Percentiles rank a stretch among this genome's conserved stretches.
phyloP scores from a whole-genome alignment of 2,329 filamentous ascomycete genomes.

The Paecilomyces formosus region DNA sequence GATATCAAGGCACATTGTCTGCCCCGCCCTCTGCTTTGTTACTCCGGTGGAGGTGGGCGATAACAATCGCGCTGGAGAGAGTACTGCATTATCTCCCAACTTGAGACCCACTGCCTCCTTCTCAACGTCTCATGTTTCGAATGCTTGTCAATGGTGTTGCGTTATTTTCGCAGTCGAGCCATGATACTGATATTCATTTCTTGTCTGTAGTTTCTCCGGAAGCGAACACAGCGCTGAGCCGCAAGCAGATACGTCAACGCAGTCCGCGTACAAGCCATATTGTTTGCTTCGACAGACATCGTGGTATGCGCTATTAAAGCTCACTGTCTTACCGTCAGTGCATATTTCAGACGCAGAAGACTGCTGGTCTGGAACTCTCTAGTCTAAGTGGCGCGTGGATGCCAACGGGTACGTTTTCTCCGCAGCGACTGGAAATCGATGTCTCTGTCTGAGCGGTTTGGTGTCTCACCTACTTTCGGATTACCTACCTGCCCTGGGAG shows the following conservation, averaged over 20 bases:
- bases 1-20: background rate
- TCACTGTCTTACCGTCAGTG: background rate
- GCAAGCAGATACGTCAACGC: background rate
- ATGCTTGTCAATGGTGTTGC: background rate
- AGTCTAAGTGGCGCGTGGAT: background rate
- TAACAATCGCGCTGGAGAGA: background rate
- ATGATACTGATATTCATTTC: background rate
- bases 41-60: background rate
- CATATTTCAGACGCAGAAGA: background rate
- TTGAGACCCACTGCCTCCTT: too few relatives aligned
- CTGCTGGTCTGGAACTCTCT: background rate
- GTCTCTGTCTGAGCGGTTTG: background rate
- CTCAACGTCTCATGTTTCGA: background rate
- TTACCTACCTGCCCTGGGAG: background rate
- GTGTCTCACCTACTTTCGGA: background rate
- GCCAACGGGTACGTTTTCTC: background rate
- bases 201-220: background rate
- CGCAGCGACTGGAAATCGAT: background rate
- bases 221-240: background rate
- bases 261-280: background rate
- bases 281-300: background rate
- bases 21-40: background rate
- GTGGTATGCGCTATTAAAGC: background rate
- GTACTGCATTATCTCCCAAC: background rate
- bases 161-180: background rate